These are phyloP conservation scores for Collybia mongolica DNA, from an alignment of 768 basidiomycete genomes.

Conservation along the genomic window DNA sequence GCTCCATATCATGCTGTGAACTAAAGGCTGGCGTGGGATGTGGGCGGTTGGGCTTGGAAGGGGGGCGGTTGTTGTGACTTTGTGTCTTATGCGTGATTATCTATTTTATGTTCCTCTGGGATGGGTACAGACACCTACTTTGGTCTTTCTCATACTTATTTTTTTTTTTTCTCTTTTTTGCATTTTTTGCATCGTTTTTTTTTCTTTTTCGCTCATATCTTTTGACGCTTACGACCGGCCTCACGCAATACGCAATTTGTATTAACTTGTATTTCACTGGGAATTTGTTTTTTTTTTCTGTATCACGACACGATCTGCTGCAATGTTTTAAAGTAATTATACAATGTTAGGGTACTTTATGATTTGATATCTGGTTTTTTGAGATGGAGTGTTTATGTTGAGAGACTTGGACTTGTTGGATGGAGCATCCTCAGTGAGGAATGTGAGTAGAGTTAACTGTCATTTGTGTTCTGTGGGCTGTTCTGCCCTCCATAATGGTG, in stretches of 20 bases:
- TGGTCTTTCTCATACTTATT: not conserved
- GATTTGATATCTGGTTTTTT: no score
- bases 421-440: no score
- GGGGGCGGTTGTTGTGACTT: slow-evolving; percentile 2
- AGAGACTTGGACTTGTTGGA: no score
- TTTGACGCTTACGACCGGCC: not conserved
- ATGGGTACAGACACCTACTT: slow-evolving; percentile 1
- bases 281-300: no score
- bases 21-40: not conserved
- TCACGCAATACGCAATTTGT: not conserved
- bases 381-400: no score
- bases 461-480: no score
- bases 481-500: no score
- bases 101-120: slow-evolving; percentile 9
- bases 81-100: slow-evolving; percentile 11
- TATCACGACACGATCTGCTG: no score
- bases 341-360: no score
- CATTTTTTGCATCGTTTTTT: no score
- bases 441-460: no score
- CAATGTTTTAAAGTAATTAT: no score
- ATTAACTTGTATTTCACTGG: not conserved
- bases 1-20: not conserved
- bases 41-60: not conserved
- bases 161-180: not conserved
- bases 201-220: not conserved